Evolutionary conservation across 2,329 filamentous ascomycete species (phyloP), one percentile per base, ranked within the genome.

Genomic region (Penicillium sp.): DNA sequence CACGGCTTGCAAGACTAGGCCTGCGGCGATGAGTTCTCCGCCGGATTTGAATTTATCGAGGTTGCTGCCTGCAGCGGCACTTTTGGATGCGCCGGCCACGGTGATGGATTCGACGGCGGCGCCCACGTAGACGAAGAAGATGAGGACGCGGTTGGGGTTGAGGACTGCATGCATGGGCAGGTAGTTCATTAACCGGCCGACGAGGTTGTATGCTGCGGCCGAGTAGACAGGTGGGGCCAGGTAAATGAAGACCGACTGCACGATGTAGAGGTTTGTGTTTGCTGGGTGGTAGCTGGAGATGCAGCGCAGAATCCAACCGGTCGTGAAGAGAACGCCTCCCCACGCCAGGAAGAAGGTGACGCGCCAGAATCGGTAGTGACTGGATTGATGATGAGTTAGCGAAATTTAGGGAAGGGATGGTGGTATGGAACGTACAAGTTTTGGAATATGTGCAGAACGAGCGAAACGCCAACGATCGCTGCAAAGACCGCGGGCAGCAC

Each of bases 121-220:
- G 10, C 65, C 62, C 4, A 67, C 48, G 29, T 65, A 64, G 37
- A 68, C 43, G 48, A 68, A 68, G 34, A 61, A 51, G 30, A 56
- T 56, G 4, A 63, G 42, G n/a, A 66, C 58, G 1, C 62, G 60
- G 32, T 54, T 48, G 13, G 65, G 65, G 32, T 67, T 57, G 6
- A 68, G 46, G 2, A 63, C 55, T n/a, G 65, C 54, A 33, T 66
- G 59, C 60, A 64, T 63, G 3, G 64, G 65, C 5, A 67, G 48
- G 40, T 68, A 68, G 44, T 60, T 54, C 60, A 66, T 58, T 7
- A 68, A 44, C 17, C 63, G 55, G 5, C 62, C 64, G 21, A 68
- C 51, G 16, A 67, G 47, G 36, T 62, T 63, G 43, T 68, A 68
- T 25, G 63, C 64, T 3, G 62, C 53, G 13, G 63, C 65, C 0